Percentiles rank a stretch among this genome's conserved stretches.
Conservation (phyloP, 2,329 filamentous ascomycete genomes). For the Colletotrichum eremochloae region DNA sequence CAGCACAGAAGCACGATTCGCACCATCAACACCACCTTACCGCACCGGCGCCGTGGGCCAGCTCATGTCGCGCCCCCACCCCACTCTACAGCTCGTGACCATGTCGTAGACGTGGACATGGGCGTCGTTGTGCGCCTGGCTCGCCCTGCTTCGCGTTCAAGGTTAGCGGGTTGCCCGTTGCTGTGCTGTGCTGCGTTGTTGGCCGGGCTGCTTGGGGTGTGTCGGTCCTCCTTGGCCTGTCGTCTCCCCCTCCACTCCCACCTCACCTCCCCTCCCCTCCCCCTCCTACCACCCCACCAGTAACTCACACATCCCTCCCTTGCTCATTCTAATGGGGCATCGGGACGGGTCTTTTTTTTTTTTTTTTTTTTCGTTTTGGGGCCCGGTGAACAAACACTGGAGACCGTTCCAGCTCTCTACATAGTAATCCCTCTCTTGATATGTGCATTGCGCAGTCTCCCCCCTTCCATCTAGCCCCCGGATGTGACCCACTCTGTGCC, state of each 20-base stretch:
- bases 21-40: background rate
- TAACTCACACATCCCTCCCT: constrained; percentile 30
- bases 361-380: constrained; percentile 19
- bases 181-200: constrained; percentile 12
- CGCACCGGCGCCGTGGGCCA: constrained; percentile 10
- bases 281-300: constrained; percentile 21
- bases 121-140: constrained; percentile 6
- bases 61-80: background rate
- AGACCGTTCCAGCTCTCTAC: constrained; percentile 14
- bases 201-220: constrained; percentile 6
- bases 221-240: background rate
- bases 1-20: constrained; percentile 1
- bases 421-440: constrained; percentile 20
- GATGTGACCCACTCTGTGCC: background rate
- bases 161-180: constrained; percentile 16
- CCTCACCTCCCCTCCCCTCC: constrained; percentile 17
- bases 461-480: constrained; percentile 14
- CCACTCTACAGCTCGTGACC: constrained; percentile 20
- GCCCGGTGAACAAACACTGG: constrained; percentile 37
- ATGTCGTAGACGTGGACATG: constrained; percentile 9
- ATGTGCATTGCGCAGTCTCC: constrained; percentile 32
- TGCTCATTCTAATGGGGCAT: constrained; percentile 35
- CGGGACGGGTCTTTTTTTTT: constrained; percentile 21
- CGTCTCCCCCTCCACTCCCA: constrained; percentile 29
- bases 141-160: constrained; percentile 11